Evolutionary conservation across 345 rosid genomes (phyloP).

Genomic region (Hirschfeldia incana): DNA sequence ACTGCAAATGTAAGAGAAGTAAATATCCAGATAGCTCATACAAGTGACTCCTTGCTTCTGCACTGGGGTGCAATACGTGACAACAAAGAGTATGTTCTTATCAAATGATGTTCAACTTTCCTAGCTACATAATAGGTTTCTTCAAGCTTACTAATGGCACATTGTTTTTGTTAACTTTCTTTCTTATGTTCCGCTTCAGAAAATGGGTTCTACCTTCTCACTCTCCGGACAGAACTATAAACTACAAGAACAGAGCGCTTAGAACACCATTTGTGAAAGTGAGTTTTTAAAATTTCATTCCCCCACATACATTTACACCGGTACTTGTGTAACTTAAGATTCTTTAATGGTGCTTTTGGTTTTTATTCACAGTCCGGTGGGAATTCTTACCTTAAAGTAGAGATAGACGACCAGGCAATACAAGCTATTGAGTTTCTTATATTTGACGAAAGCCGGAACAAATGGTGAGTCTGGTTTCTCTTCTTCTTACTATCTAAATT

Average conservation of each 20-base stretch:
- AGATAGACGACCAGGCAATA: constrained; percentile 76
- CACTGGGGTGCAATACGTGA: constrained; percentile 90
- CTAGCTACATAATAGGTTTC: background rate
- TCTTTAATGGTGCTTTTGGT: constrained; percentile 15
- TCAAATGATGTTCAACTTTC: constrained; percentile 16
- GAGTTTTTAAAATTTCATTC: constrained; percentile 31
- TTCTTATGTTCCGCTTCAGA: constrained; percentile 44
- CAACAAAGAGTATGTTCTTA: constrained; percentile 59
- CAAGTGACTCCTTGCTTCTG: constrained; percentile 68
- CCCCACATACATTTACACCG: background rate
- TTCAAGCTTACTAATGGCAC: background rate
- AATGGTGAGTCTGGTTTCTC: constrained; percentile 58
- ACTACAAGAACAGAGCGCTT: constrained; percentile 86
- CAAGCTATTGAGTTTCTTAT: constrained; percentile 91
- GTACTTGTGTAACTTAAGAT: constrained; percentile 25
- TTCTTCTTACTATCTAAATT: constrained; percentile 10
- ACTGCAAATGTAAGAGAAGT: constrained; percentile 48
- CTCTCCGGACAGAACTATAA: constrained; percentile 73
- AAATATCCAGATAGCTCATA: constrained; percentile 57
- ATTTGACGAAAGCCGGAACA: constrained; percentile 75
- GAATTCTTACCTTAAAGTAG: constrained; percentile 63
- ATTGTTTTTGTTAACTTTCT: background rate
- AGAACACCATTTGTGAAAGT: constrained; percentile 88
- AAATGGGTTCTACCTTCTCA: constrained; percentile 88
- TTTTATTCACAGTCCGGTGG: constrained; percentile 59